Evolutionary conservation across 345 rosid genomes (phyloP), one percentile per base, ranked within the genome.

Genomic region (Citrus glauca): DNA sequence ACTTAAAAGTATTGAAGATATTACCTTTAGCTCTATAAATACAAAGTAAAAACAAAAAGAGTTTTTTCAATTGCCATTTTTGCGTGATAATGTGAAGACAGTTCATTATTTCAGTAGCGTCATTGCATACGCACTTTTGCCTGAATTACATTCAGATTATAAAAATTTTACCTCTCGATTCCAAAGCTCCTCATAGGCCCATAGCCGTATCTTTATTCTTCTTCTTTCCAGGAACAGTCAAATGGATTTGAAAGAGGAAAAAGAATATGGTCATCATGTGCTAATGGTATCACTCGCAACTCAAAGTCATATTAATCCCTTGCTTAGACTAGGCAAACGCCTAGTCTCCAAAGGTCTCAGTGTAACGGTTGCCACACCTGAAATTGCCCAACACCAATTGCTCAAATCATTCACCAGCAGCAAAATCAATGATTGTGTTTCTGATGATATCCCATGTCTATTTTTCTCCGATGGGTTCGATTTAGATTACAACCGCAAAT

Each of bases 381-480:
- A 85, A 77, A 55, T 62, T 55, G 78, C 68, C 66, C 81, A 86
- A 75, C 81, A 77, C 68, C 77, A 73, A 42, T 74, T 85, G 83
- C 77, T 82, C 50, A 80, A 80, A 64, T 83, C 84, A 60, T 38
- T 66, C 73, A 14, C 24, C 60, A 3, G 38, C 71, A 71, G 68
- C 33, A 81, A 79, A 32, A 38, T 33, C 71, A 28, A 20, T 45
- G 50, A 45, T 42, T 20, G 71, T 35, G 76, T 80, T 65, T 38
- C 86, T 50, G 50, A 45, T 45, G 83, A 82, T 33, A 81, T 88
- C 74, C 62, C 69, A 11, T 37, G 88, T 33, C 68, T 82, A 63
- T 87, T 83, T 81, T 85, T 84, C 86, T 81, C 89, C 25, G 90
- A 84, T 16, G 91, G 91, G 25, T 76, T 87, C 35, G 75, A 79